These are phyloP conservation scores for Drosera capensis DNA, from an alignment of 148 eudicot species.

Conservation along the genomic window DNA sequence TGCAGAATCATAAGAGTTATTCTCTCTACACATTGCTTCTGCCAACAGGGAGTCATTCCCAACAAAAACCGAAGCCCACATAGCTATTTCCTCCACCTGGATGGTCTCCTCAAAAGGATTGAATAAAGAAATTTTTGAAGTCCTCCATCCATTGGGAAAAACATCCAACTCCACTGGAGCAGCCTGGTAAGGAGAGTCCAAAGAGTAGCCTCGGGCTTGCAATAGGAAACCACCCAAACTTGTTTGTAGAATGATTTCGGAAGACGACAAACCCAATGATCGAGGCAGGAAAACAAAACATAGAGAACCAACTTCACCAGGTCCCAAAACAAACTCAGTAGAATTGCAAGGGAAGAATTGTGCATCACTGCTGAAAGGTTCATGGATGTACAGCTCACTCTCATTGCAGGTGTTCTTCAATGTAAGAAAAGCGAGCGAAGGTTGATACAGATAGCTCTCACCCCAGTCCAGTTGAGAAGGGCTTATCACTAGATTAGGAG, in stretches of 20 bases:
- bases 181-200: slow-evolving; percentile 56
- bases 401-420: slow-evolving; percentile 43
- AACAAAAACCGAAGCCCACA: slow-evolving; percentile 29
- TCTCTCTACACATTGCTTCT: slow-evolving; percentile 29
- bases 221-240: slow-evolving; percentile 76
- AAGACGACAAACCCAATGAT: slow-evolving; percentile 52
- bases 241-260: slow-evolving; percentile 62
- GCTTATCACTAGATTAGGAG: slow-evolving; percentile 35
- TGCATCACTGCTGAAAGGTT: slow-evolving; percentile 58
- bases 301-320: slow-evolving; percentile 57
- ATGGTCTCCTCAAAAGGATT: slow-evolving; percentile 61
- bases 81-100: slow-evolving; percentile 49
- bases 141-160: slow-evolving; percentile 47
- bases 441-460: slow-evolving; percentile 37
- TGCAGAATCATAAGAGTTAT: slow-evolving; percentile 11
- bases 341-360: slow-evolving; percentile 76
- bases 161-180: slow-evolving; percentile 29
- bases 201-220: slow-evolving; percentile 44
- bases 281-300: slow-evolving; percentile 64
- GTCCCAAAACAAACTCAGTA: slow-evolving; percentile 45
- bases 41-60: slow-evolving; percentile 24
- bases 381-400: slow-evolving; percentile 24
- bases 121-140: slow-evolving; percentile 38
- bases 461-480: slow-evolving; percentile 70
- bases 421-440: slow-evolving; percentile 42